Conservation (phyloP, 1,139 yeast genomes). For the Candida glucosophila region DNA sequence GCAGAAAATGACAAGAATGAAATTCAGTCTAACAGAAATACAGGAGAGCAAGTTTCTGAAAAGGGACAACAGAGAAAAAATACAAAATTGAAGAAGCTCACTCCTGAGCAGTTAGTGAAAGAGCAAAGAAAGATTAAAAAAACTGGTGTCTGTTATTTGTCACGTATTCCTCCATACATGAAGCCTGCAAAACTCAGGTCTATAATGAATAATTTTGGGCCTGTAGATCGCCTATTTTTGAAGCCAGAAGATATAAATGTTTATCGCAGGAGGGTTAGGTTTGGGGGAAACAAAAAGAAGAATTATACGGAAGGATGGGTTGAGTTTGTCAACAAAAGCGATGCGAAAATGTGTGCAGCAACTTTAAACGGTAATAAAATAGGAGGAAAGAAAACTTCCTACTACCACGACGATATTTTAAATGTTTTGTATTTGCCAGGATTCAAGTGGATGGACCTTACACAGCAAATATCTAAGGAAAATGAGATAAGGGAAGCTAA, state of each 20-base stretch:
- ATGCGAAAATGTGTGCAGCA: constrained; percentile 82
- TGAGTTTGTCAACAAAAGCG: constrained; percentile 73
- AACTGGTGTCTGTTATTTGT: constrained; percentile 87
- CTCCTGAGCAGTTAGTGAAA: constrained; percentile 46
- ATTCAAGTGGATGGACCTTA: constrained; percentile 91
- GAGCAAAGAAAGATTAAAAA: constrained; percentile 52
- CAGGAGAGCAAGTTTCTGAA: background rate
- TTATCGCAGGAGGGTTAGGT: constrained; percentile 62
- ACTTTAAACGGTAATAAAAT: constrained; percentile 82
- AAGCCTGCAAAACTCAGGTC: constrained; percentile 87
- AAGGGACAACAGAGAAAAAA: constrained; percentile 4
- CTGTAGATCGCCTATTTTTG: constrained; percentile 73
- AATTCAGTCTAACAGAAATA: too few relatives aligned
- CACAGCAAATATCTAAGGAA: constrained; percentile 89
- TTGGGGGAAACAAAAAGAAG: constrained; percentile 91
- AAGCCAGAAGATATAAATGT: constrained; percentile 74
- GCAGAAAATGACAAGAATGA: too few relatives aligned
- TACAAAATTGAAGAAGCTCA: constrained; percentile 38
- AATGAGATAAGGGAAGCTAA: constrained; percentile 84
- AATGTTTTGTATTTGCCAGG: constrained; percentile 84
- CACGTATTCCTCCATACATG: constrained; percentile 94
- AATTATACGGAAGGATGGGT: constrained; percentile 97
- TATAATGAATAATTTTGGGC: constrained; percentile 73
- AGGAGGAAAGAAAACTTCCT: constrained; percentile 91
- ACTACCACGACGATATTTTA: constrained; percentile 88